phyloP scores from a whole-genome alignment of 805 yeast genomes.

The Sugiyamaella boreocaroliniensis region DNA sequence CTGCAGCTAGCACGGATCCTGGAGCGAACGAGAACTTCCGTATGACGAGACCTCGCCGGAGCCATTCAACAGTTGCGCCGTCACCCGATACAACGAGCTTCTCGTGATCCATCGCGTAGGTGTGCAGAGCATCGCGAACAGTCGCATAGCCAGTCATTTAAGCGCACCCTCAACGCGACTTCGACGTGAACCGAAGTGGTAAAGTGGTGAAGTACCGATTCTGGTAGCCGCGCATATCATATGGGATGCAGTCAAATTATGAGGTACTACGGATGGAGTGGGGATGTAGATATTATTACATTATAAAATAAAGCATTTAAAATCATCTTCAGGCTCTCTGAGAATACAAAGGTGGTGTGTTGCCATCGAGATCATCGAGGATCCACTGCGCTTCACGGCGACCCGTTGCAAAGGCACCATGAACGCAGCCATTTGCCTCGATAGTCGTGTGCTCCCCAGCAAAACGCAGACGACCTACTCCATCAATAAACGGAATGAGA shows the following conservation, averaged over 20 bases:
- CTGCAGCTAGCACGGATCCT: slow-evolving; percentile 47
- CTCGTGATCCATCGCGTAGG: not conserved
- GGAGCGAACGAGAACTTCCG: slow-evolving; percentile 44
- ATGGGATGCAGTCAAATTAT: not conserved
- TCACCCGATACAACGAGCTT: not conserved
- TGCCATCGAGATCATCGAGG: slow-evolving; percentile 7
- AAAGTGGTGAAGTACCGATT: not conserved
- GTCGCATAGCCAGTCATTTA: not conserved
- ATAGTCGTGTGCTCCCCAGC: slow-evolving; percentile 87
- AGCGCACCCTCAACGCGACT: not conserved
- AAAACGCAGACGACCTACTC: slow-evolving; percentile 58
- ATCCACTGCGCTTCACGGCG: slow-evolving; percentile 45
- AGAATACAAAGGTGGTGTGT: not conserved
- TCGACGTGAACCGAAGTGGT: not conserved
- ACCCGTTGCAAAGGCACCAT: slow-evolving; percentile 84
- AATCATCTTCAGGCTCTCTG: not conserved
- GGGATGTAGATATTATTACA: too few species aligned
- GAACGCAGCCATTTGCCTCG: slow-evolving; percentile 89
- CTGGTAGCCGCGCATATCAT: not conserved
- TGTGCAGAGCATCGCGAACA: not conserved
- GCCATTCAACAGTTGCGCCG: slow-evolving; percentile 37
- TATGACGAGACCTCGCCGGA: slow-evolving; percentile 43
- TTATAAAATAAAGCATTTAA: not conserved
- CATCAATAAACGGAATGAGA: slow-evolving; percentile 47
- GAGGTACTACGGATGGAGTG: too few species aligned